Evolutionary conservation across 2,329 filamentous ascomycete genomes (phyloP), one percentile per base, ranked within the genome.

Genomic region (Catunica adiposa): DNA sequence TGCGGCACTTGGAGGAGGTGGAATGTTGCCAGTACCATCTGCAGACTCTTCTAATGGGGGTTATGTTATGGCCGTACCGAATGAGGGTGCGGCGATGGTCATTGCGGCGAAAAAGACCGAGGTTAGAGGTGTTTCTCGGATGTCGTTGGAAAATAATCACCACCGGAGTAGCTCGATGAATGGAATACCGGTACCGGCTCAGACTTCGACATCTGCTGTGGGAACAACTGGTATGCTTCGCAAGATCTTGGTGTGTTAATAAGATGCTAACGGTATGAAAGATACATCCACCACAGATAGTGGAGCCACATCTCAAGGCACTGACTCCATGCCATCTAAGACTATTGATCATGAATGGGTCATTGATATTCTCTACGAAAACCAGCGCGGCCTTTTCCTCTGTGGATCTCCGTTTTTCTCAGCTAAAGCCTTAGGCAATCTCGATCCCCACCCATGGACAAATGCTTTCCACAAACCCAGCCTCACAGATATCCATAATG

Each of bases 321-420:
- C n/a, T 31, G 14, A 29, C 17, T n/a, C 48, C 14, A 51, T 17
- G n/a, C 48, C 22, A 29, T 31, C 52, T 15, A 38, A 53, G 6
- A 42, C 52, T 15, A 23, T 53, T 5, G 57, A 69, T 64, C 60
- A 75, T 70, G 65, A 81, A 60, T 72, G 73, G 1, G 82, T 78
- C 26, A 80, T 97, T 59, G 92, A 98, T 60, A 78, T 97, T 3
- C 73, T 98, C 0, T 97, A 94, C 68, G 92, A 98, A 67, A 98
- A 98, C 64, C 86, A 98, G 70, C 79, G 92, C 57, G 92, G 92
- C 9, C 82, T 80, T 40, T 94, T 96, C 64, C 73, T 94, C 59
- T 97, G 90, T 63, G 90, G 92, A 26, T 78, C 89, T 11, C 83
- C 89, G 0, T 76, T 94, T n/a, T 98, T 96, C 71, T 94, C 89